Base-by-base conservation (phyloP, 495 filamentous ascomycete species). In the Podospora fimiseda region DNA sequence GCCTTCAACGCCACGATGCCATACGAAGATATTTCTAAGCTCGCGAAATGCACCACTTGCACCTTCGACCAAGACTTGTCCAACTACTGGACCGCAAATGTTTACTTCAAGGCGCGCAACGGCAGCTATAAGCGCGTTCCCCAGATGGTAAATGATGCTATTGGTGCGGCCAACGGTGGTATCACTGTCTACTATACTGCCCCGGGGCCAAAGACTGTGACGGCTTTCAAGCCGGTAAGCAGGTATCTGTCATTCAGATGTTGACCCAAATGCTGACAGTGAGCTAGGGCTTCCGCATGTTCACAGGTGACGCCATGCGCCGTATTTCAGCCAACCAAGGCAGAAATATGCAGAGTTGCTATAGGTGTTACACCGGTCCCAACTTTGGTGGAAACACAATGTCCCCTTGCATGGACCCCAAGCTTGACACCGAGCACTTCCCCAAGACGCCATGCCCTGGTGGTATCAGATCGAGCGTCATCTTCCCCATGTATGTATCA, bases 1-100 rank as follows among this genome's bases (percentile, higher is more conserved):
- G 68, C 59, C 30, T 74, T 75, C 68, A 73, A 74, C 60, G 69
- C 67, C 1, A 64, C 65, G 27, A 73, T 75, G 68, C 66, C 70
- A 2, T 23, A 30, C 7, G 62, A 60, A 16, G 72, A 76, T 48
- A 67, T 73, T 24, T 59, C 73, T 14, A 53, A 51, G 20, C 47
- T 60, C 9, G 66, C 71, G 9, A 58, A 40, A 9, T 75, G 73
- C 62, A 75, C 73, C 0, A 69, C 67, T 1, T 75, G 73, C 55
- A 63, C 61, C 24, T 75, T 74, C 51, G 57, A 66, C 21, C 65
- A 76, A 52, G 71, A 76, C 50, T 65, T 74, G 47, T 68, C 64
- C 50, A 77, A 77, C 68, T 79, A 79, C 70, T 79, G 75, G 75
- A 77, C 75, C 0, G 74, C 75, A 40, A 70, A 69, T 62, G 59